Base-by-base conservation (phyloP, 129 eudicot species). In the Flaveria linearis region DNA sequence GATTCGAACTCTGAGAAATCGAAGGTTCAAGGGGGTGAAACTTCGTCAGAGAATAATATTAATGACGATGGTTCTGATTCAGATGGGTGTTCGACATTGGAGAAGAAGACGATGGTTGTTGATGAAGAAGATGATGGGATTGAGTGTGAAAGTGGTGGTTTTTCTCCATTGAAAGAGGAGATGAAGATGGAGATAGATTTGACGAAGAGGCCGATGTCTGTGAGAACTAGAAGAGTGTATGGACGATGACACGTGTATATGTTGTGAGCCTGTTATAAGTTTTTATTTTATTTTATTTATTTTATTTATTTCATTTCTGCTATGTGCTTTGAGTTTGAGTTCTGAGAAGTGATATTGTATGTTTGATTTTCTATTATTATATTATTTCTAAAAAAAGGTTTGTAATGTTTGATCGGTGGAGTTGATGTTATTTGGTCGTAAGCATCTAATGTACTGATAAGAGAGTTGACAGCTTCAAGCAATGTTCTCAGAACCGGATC, bases 181-280 rank as follows among this genome's bases (percentile, higher is more conserved):
- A 22, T 39, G 69, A 52, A 63, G 74, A 76, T 53, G 43, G 79
- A 73, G 36, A 67, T 80, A 13, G 84, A 80, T 74, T 45, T 80
- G 10, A 80, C 80, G 26, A 80, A 74, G 67, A 84, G 53, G 85
- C 92, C 87, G 28, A 76, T 85, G 18, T 92, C 96, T 15, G 91
- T 84, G 76, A 92, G 92, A 81, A 85, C 86, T 17, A 85, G 76
- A 82, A 65, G 85, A 71, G 82, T 78, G 55, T 79, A 64, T 82
- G 71, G 68, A 33, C 43, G 51, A 41, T 81, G 78, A 80, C 75
- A 56, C 52, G 13, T 61, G 68, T 61, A 3, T 45, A 5, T 9
- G 42, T 51, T 68, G 67, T 23, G 10, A 9, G 7, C 71, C 47
- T 49, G 25, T n/a, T 46, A 10, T 3, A 56, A 53, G 42, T 25